Evolutionary conservation across 164 flowering plant species (phyloP).

Genomic region (Litsea cubeba): DNA sequence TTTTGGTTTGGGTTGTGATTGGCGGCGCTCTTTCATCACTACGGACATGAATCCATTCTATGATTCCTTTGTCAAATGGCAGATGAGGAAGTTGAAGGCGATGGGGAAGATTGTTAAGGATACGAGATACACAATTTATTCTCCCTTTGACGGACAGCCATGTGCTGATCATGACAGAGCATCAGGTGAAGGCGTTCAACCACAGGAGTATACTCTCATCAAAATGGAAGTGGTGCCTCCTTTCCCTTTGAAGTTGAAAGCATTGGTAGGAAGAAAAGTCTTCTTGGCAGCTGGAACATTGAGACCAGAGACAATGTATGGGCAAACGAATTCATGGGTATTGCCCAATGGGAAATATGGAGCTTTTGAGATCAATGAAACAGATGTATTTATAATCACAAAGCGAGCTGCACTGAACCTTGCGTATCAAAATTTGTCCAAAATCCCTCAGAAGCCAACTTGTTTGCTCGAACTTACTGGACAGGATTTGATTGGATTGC

Average conservation of each 20-base stretch:
- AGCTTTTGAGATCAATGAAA: constrained; percentile 78
- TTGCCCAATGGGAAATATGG: constrained; percentile 87
- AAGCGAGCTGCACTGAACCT: constrained; percentile 77
- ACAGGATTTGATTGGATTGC: constrained; percentile 78
- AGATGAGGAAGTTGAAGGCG: constrained; percentile 73
- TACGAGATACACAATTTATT: constrained; percentile 64
- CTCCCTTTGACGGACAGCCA: constrained; percentile 88
- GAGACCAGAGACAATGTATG: constrained; percentile 96
- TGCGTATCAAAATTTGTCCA: constrained; percentile 74
- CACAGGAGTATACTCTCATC: constrained; percentile 84
- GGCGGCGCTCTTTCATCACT: constrained; percentile 87
- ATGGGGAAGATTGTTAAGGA: constrained; percentile 85
- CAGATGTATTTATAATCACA: constrained; percentile 69
- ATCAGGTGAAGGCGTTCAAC: constrained; percentile 86
- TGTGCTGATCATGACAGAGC: constrained; percentile 97
- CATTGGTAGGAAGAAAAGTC: constrained; percentile 71
- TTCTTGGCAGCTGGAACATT: constrained; percentile 83
- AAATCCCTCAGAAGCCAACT: constrained; percentile 57
- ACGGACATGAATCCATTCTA: constrained; percentile 77
- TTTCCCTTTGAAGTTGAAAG: constrained; percentile 51
- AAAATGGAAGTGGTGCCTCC: constrained; percentile 88
- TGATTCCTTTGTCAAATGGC: constrained; percentile 86
- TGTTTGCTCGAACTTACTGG: constrained; percentile 81
- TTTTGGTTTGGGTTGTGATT: constrained; percentile 87
- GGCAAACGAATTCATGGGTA: constrained; percentile 91